Evolutionary conservation across 225 moss, liverwort and hornwort species (phyloP), one percentile per base, ranked within the genome.

Genomic region (Pseudisothecium myosuroides): DNA sequence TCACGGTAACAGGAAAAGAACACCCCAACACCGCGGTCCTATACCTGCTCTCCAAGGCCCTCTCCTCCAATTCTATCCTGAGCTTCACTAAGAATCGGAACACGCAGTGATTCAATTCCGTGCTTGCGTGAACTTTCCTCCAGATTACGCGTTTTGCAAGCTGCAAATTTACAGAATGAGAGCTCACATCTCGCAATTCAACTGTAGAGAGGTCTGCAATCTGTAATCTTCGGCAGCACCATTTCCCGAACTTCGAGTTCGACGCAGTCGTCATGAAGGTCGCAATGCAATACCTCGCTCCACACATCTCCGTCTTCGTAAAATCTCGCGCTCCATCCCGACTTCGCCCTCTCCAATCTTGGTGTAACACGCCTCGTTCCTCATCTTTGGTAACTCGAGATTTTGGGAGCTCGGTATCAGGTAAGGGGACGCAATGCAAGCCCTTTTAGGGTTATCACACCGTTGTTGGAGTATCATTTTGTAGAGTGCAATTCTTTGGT

Each of bases 211-310:
- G 63, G 76, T 81, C 18, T 85, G 90, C 47, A 43, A 79, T 86
- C 62, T 81, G 73, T 91, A 49, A 23, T 28, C 21, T 73, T 80
- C 73, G 60, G 71, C 52, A 56, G 31, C 23, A 45, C 27, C 23
- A 47, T 50, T 84, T 76, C 63, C 23, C 52, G 52, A 80, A 55
- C 24, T 23, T 43, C 32, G 76, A 90, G 81, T 63, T 55, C 37
- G 17, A 39, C 83, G 31, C 68, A 50, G 91, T 27, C 65, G 91
- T 68, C 71, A 94, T 93, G 94, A 93, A 93, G 88, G 86, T 93
- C 43, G 92, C 92, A 76, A 90, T 94, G 93, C 94, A 92, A 71
- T 67, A 80, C 69, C 77, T 94, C 16, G 92, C 91, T 87, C 93
- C 93, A 6, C 94, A 89, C 81, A 78, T 95, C 20, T 91, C 90